These are phyloP conservation scores for Lasiosphaeria hispida DNA, from an alignment of 495 filamentous ascomycete genomes.

Conservation along the genomic window DNA sequence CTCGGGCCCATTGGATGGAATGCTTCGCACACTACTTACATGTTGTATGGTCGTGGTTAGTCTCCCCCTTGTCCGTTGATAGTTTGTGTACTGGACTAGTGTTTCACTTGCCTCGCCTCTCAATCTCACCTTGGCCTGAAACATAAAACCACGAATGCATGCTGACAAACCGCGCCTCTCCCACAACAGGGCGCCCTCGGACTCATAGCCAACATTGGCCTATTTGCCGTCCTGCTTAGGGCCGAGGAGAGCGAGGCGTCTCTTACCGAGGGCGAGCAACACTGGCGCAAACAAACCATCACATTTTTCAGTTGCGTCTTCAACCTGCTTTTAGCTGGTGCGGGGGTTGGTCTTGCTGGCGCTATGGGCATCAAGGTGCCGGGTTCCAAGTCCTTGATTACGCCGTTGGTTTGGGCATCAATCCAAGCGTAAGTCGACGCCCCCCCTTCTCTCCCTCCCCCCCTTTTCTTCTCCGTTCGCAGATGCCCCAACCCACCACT, in stretches of 20 bases:
- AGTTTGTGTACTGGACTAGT: too few relatives aligned
- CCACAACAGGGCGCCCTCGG: constrained; percentile 25
- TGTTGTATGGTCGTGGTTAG: too few relatives aligned
- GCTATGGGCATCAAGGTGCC: constrained; percentile 20
- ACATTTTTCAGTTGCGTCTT: constrained; percentile 28
- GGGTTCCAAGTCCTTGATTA: constrained; percentile 23
- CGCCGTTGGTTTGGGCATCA: constrained; percentile 21
- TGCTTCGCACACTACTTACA: too few relatives aligned
- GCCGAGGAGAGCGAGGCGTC: constrained; percentile 21
- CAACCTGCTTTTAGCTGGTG: constrained; percentile 28
- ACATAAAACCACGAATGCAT: neutral
- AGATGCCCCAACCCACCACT: neutral
- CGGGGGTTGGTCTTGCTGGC: constrained; percentile 23
- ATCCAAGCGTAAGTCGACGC: constrained; percentile 25
- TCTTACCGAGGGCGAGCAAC: constrained; percentile 32
- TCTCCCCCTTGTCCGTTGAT: too few relatives aligned
- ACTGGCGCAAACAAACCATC: constrained; percentile 30
- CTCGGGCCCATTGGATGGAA: too few relatives aligned
- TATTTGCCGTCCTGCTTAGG: constrained; percentile 22
- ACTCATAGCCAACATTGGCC: constrained; percentile 22
- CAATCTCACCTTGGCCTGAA: neutral
- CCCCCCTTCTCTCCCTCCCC: neutral
- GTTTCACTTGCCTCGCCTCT: too few relatives aligned
- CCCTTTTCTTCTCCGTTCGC: neutral
- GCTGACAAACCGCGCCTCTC: neutral